These are phyloP conservation scores for Theileria orientalis DNA, from an alignment of 169 alveolate species.

Conservation along the genomic window DNA sequence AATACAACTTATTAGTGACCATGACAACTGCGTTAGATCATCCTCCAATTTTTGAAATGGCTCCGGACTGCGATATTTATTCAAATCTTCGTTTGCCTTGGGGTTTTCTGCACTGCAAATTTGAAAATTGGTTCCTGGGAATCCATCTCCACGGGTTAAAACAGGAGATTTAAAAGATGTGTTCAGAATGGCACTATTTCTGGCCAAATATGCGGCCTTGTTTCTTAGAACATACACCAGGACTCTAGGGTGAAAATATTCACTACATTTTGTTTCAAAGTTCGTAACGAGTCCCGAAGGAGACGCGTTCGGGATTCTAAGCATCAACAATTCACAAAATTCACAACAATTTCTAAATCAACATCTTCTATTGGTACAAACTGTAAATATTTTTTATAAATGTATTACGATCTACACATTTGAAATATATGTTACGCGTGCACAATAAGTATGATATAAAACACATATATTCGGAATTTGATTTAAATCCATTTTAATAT, in stretches of 20 bases:
- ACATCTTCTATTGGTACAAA: too few species aligned
- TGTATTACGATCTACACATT: too few species aligned
- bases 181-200: background rate
- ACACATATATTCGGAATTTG: too few species aligned
- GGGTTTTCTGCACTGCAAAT: too few species aligned
- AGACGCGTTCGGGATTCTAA: slow-evolving; percentile 63
- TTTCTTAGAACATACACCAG: slow-evolving; percentile 45
- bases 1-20: slow-evolving; percentile 28
- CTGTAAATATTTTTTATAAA: too few species aligned
- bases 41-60: background rate
- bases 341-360: too few species aligned
- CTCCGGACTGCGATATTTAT: background rate
- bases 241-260: slow-evolving; percentile 59
- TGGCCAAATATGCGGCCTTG: slow-evolving; percentile 35
- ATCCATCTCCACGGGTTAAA: background rate
- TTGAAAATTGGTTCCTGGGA: too few species aligned
- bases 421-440: too few species aligned
- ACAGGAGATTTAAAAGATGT: background rate
- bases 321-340: background rate
- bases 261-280: slow-evolving; percentile 60
- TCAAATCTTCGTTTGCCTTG: background rate
- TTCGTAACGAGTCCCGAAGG: slow-evolving; percentile 47
- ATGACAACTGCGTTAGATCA: slow-evolving; percentile 14
- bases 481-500: too few species aligned
- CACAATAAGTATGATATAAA: too few species aligned